Evolutionary conservation across 208 protist species (phyloP), one percentile per base, ranked within the genome.

Genomic region (Leishmania braziliensis): DNA sequence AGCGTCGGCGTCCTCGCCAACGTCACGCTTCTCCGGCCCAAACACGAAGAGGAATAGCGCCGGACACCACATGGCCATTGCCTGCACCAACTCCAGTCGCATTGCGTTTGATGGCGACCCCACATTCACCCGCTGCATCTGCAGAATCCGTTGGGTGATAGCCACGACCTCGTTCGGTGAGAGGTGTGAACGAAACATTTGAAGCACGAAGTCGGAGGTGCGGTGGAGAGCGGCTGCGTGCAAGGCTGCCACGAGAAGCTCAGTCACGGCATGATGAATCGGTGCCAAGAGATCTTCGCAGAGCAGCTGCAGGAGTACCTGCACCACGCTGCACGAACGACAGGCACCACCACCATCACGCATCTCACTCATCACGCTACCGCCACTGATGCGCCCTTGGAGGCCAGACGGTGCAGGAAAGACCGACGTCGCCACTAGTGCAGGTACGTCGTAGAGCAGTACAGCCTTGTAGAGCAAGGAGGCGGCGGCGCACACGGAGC

Each of bases 51-150:
- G 48, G 43, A 84, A 88, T 29, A 84, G 77, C 6, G 76, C 70
- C 8, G 81, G 84, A 51, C 81, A 84, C 77, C 80, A 82, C 77
- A 48, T 71, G 39, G 66, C 73, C 84, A 88, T 84, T 48, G 81
- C 77, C 50, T 79, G 69, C 63, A 78, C 72, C 60, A 84, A 80
- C 74, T 82, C 80, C 53, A 84, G 48, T n/a, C 84, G 84, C 65
- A 88, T n/a, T 33, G 23, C 80, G 53, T 88, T 88, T 8, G 77
- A 75, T n/a, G 70, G 65, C 16, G 77, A 69, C 26, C 84, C 84
- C 18, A 68, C 18, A 50, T 33, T 58, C 9, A 56, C 69, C 48
- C 56, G 56, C 66, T 84, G 84, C 66, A 54, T 77, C 16, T 66
- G 50, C 73, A 84, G 68, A 46, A 88, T 36, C 14, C 26, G 33